Evolutionary conservation across 2,329 filamentous ascomycete genomes (phyloP).

Genomic region (Aspergillus sp.): DNA sequence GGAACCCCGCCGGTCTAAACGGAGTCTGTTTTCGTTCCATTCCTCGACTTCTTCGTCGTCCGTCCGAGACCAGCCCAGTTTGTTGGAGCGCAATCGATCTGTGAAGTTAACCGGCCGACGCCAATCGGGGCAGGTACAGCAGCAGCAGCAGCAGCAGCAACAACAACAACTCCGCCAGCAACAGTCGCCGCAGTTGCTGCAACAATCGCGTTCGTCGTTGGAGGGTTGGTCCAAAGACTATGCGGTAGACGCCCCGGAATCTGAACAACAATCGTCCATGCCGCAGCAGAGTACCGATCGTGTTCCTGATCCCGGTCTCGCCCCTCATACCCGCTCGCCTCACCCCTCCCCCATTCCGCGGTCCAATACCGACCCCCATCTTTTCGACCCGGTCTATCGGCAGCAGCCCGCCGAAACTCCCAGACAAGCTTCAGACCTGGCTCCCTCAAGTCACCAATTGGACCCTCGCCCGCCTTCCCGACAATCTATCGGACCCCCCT

Average conservation of each 20-base stretch:
- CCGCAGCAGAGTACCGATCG: conserved; percentile 20
- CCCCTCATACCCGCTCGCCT: conserved; percentile 15
- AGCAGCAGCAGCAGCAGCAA: conserved; percentile 3
- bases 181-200: conserved; percentile 17
- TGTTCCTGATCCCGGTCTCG: conserved; percentile 12
- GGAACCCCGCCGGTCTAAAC: conserved; percentile 23
- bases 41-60: conserved; percentile 17
- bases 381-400: conserved; percentile 20
- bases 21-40: conserved; percentile 23
- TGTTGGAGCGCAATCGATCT: conserved; percentile 30
- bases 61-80: conserved; percentile 19
- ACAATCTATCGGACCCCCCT: conserved; percentile 23
- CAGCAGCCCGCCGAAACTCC: conserved; percentile 23
- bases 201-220: conserved; percentile 13
- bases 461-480: conserved; percentile 21
- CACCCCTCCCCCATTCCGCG: conserved; percentile 22
- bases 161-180: conserved; percentile 6
- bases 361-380: conserved; percentile 27
- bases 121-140: conserved; percentile 5
- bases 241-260: conserved; percentile 16
- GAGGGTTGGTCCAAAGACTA: conserved; percentile 19
- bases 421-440: conserved; percentile 15
- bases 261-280: conserved; percentile 15
- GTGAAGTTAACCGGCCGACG: conserved; percentile 25
- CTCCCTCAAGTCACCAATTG: conserved; percentile 12